Percentiles rank a stretch among this genome's conserved stretches.
These are phyloP conservation scores for Starmerella gropengiesseri DNA, from an alignment of 805 yeast species.

Conservation along the genomic window DNA sequence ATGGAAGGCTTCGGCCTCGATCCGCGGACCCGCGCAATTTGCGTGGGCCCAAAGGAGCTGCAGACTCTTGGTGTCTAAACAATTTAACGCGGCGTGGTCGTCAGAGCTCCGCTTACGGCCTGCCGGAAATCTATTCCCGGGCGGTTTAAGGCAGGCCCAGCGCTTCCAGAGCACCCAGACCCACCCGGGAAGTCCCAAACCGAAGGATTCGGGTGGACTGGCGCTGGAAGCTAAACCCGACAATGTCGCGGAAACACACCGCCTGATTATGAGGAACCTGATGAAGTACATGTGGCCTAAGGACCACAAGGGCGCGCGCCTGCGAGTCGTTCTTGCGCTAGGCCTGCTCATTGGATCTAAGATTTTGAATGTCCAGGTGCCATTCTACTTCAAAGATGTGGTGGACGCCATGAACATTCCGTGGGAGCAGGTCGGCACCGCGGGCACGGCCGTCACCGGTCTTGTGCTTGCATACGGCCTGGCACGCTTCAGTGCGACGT, in stretches of 20 bases:
- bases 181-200: not conserved
- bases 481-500: constrained; percentile 86
- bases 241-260: constrained; percentile 11
- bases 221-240: constrained; percentile 8
- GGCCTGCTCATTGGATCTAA: constrained; percentile 68
- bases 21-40: not conserved
- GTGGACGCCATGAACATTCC: constrained; percentile 90
- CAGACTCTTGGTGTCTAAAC: no score
- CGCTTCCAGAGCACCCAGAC: constrained; percentile 1
- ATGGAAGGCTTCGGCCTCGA: not conserved
- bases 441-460: constrained; percentile 28
- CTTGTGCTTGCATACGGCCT: constrained; percentile 79
- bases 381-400: constrained; percentile 80
- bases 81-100: not conserved
- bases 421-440: constrained; percentile 59
- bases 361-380: constrained; percentile 85
- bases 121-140: not conserved
- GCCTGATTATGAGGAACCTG: constrained; percentile 23
- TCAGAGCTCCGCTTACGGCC: not conserved
- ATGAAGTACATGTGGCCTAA: constrained; percentile 32
- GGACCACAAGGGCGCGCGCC: constrained; percentile 34
- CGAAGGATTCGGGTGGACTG: constrained; percentile 3
- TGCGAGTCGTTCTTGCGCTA: constrained; percentile 68
- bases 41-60: no score
- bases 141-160: not conserved